A percentile compares a stretch with the other conserved stretches of the same genome.
Conservation (phyloP, 2,329 filamentous ascomycete genomes). For the Claviceps fusiformis region DNA sequence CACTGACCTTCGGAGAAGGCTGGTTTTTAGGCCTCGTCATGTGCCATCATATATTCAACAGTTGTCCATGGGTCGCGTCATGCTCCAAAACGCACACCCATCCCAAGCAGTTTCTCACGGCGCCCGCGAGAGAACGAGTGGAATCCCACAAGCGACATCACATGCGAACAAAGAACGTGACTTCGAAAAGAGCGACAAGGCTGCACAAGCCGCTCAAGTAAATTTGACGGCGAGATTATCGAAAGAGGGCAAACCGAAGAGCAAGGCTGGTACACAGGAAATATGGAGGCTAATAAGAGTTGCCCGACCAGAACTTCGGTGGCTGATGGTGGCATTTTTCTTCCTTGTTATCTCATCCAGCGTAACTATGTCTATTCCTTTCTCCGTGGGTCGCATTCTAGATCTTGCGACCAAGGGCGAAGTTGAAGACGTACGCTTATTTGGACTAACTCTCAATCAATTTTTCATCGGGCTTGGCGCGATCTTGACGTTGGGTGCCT, state of each 20-base stretch:
- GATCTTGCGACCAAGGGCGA: constrained; percentile 72
- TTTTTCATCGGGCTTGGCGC: constrained; percentile 74
- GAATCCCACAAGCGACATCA: constrained; percentile 17
- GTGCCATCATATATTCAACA: constrained; percentile 10
- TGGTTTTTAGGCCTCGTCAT: not conserved
- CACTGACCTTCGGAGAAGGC: not conserved
- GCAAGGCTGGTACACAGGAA: constrained; percentile 54
- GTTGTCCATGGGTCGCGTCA: constrained; percentile 16
- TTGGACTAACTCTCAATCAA: constrained; percentile 71
- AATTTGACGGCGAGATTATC: constrained; percentile 80
- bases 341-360: constrained; percentile 80
- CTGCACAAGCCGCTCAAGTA: constrained; percentile 72
- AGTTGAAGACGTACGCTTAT: constrained; percentile 54
- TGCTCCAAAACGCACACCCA: constrained; percentile 13
- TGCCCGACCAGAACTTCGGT: constrained; percentile 68
- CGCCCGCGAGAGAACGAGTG: constrained; percentile 21
- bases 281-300: constrained; percentile 82
- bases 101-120: constrained; percentile 18
- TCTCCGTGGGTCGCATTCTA: constrained; percentile 90
- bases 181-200: constrained; percentile 64
- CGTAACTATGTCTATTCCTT: constrained; percentile 92
- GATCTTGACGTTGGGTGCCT: constrained; percentile 70
- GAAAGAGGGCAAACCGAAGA: constrained; percentile 55
- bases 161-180: constrained; percentile 23
- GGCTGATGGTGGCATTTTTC: constrained; percentile 65